Percentiles rank a stretch among this genome's conserved stretches.
These are phyloP conservation scores for Aristolochia fimbriata DNA, from an alignment of 164 flowering plant genomes.

Conservation along the genomic window DNA sequence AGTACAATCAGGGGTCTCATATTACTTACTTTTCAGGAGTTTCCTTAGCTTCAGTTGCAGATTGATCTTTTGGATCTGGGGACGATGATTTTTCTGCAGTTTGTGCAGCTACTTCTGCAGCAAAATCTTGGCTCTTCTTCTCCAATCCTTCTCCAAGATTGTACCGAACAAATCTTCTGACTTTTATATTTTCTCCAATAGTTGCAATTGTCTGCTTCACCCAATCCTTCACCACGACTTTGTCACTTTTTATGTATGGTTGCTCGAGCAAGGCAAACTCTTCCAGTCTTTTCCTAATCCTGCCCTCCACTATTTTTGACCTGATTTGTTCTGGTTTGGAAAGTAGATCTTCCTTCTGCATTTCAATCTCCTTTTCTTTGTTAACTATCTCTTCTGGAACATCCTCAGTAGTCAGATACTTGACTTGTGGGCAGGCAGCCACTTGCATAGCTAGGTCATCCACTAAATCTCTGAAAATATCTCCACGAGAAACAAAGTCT, in stretches of 20 bases:
- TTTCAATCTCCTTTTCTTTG: constrained; percentile 81
- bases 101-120: constrained; percentile 99
- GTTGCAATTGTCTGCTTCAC: constrained; percentile 92
- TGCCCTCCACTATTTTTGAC: constrained; percentile 73
- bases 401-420: constrained; percentile 63
- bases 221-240: constrained; percentile 69
- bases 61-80: constrained; percentile 33
- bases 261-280: constrained; percentile 91
- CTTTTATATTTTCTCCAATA: constrained; percentile 95
- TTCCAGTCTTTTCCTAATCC: constrained; percentile 79
- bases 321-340: constrained; percentile 90
- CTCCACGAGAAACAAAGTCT: constrained; percentile 96
- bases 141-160: constrained; percentile 97
- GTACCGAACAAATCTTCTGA: constrained; percentile 70
- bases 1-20: no score
- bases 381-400: constrained; percentile 66
- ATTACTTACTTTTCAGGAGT: constrained; percentile 52
- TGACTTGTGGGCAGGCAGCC: constrained; percentile 96
- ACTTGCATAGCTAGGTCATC: constrained; percentile 99
- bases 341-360: constrained; percentile 89
- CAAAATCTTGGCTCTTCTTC: constrained; percentile 93
- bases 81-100: constrained; percentile 56
- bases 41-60: constrained; percentile 46
- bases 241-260: constrained; percentile 86
- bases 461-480: constrained; percentile 86